These are phyloP conservation scores for Rutstroemia sp. DNA, from an alignment of 2,329 filamentous ascomycete genomes.

Conservation along the genomic window DNA sequence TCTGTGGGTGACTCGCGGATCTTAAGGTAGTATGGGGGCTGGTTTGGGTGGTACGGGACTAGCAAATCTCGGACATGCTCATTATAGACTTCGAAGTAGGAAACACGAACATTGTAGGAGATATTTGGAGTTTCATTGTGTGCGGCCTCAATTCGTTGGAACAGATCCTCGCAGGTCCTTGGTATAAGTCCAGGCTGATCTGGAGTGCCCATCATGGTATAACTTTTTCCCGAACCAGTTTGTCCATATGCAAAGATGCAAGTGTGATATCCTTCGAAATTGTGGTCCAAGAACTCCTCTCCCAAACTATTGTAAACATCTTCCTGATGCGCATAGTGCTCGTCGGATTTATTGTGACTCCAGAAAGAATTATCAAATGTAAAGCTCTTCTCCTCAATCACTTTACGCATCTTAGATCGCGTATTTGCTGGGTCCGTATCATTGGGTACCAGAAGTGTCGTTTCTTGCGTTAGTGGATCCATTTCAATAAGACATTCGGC, in stretches of 20 bases:
- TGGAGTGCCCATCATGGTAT: conserved; percentile 91
- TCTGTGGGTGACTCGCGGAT: conserved; percentile 93
- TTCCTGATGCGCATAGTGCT: conserved; percentile 85
- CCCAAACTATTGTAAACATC: conserved; percentile 92
- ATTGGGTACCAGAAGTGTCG: conserved; percentile 67
- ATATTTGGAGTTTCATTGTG: conserved; percentile 76
- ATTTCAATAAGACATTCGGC: conserved; percentile 85
- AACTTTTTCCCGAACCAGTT: conserved; percentile 95
- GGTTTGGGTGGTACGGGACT: conserved; percentile 61
- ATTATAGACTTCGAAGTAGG: conserved; percentile 99
- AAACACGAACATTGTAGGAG: conserved; percentile 94
- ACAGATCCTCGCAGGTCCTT: conserved; percentile 90
- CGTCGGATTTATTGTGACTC: conserved; percentile 75
- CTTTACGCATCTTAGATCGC: conserved; percentile 60
- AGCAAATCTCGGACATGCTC: conserved; percentile 95
- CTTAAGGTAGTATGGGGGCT: conserved; percentile 85
- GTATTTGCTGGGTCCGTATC: conserved; percentile 46
- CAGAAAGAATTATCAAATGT: conserved; percentile 98
- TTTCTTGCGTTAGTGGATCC: conserved; percentile 81
- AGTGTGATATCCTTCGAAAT: conserved; percentile 98
- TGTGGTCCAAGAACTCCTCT: conserved; percentile 96
- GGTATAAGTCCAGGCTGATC: conserved; percentile 89
- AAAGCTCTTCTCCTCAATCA: conserved; percentile 82
- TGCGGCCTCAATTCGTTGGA: conserved; percentile 78
- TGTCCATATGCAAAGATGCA: conserved; percentile 99